Base-by-base conservation (phyloP, 495 filamentous ascomycete genomes). In the Cudoniella acicularis region DNA sequence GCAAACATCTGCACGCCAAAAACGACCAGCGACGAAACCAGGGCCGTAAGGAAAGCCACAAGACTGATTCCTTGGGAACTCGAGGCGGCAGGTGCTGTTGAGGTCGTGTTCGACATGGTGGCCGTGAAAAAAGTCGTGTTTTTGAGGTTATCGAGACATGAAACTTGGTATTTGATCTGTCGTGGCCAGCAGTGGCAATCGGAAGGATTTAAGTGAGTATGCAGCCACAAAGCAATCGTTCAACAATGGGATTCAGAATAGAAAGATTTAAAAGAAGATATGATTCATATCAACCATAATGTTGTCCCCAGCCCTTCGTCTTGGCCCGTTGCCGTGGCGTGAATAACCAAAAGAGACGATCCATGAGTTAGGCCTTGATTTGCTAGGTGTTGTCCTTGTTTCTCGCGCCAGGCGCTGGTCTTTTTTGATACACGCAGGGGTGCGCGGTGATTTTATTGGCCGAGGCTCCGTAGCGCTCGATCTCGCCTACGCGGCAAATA, bases 1-100 rank as follows among this genome's bases (percentile, higher is more conserved):
- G 91, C 67, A 36, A 87, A 66, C 43, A 89, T 80, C 71, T 96
- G 88, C 11, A 90, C 77, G 23, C 83, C 88, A 68, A 96, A 97
- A 49, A 94, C 77, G 26, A 86, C 70, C 52, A 89, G 75, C 64
- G 87, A 87, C 51, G 83, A 80, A 18, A 78, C 82, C 63, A 96
- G 70, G 55, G 92, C 92, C 36, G 92, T 86, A 25, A 94, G 55
- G 66, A 97, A 93, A 10, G 86, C 77, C 41, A 81, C 74, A 24
- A 85, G 69, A 56, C 78, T 81, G 52, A 85, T 82, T 48, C 83
- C 83, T 47, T 70, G 72, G n/a, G 67, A 64, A 1, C 54, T 21
- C 3, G 53, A 36, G 16, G 53, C 48, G n/a, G 59, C 40, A 22
- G 52, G 13, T n/a, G 16, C 53, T 21, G 61, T 21, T 6, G 4